Base-by-base conservation (phyloP, 2,329 filamentous ascomycete genomes). In the Dactylella cylindrospora region DNA sequence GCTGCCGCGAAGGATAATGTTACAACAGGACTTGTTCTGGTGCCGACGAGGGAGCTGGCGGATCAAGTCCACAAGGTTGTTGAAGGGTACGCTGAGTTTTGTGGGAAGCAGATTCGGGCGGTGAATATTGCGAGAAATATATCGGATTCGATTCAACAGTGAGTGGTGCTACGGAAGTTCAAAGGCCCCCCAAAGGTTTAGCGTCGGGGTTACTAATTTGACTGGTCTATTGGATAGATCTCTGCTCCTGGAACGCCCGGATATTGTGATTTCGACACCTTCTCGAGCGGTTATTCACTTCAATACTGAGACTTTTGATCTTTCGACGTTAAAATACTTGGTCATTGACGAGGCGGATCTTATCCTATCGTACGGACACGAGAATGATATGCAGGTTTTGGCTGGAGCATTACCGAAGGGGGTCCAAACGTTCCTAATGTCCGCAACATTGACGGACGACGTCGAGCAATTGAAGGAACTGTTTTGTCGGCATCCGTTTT, bases 331-430 rank as follows among this genome's bases (percentile, higher is more conserved):
- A 17, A 80, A 82, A 25, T 84, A 90, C 66, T 75, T 97, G 12
- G 87, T 97, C 0, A 83, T 98, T 47, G 93, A 98, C 72, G 93
- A 98, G 75, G 90, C 91, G 2, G 93, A 98, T 71, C 74, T 98
- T 65, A 86, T 98, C 5, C 77, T 97, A 53, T 94, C 88, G 3
- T 98, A 97, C 71, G 93, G 90, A 41, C 95, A 96, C 71, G 85
- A 91, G 55, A 87, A 95, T 60, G 93, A 97, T 68, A 79, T 98
- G 62, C 82, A 90, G 69, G 85, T 82, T 67, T 79, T 98, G 26
- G 80, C 90, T 0, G 83, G 85, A 67, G 80, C 84, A 1, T 77
- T 97, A 17, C 90, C 91, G 0, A 87, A 87, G 70, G 87, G 87
- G 1, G 81, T 95, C 0, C 93, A 98, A 75, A 90, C 89, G 1